Percentiles rank a stretch among this genome's conserved stretches.
Evolutionary conservation across 2,329 filamentous ascomycete species (phyloP).

Genomic region (Plectosphaerella sp.): DNA sequence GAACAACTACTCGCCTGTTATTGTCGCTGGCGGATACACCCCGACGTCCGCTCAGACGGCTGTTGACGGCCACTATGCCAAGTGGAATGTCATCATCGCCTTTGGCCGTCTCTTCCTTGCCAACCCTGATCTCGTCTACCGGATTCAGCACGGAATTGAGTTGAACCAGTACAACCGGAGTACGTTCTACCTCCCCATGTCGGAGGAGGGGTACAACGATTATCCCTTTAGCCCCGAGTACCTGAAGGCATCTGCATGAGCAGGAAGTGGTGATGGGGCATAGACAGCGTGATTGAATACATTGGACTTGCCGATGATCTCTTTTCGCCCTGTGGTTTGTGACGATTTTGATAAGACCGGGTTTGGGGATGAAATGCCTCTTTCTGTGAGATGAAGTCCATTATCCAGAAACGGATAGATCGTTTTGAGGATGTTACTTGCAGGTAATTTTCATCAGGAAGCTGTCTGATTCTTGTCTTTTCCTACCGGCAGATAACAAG

Average conservation of each 20-base stretch:
- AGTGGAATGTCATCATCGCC: conserved; percentile 22
- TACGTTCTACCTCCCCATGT: conserved; percentile 16
- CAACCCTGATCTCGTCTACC: conserved; percentile 22
- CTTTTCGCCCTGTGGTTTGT: too few species aligned
- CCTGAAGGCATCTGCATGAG: conserved; percentile 1
- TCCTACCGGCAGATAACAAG: too few species aligned
- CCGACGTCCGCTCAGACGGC: conserved; percentile 11
- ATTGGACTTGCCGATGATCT: too few species aligned
- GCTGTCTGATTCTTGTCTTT: too few species aligned
- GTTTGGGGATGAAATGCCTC: too few species aligned
- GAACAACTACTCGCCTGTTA: conserved; percentile 19
- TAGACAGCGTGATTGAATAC: not conserved
- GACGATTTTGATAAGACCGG: too few species aligned
- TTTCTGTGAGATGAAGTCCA: too few species aligned
- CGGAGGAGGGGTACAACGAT: conserved; percentile 6
- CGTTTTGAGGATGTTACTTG: too few species aligned
- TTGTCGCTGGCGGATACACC: conserved; percentile 20
- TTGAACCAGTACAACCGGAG: conserved; percentile 18
- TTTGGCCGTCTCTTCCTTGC: conserved; percentile 22
- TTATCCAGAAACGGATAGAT: too few species aligned
- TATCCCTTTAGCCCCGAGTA: conserved; percentile 5
- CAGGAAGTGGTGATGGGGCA: too few species aligned
- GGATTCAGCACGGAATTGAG: conserved; percentile 16
- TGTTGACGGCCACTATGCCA: conserved; percentile 18
- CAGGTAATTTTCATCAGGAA: too few species aligned